Conservation (phyloP, 2,329 filamentous ascomycete species). For the Penicillium occitanis region DNA sequence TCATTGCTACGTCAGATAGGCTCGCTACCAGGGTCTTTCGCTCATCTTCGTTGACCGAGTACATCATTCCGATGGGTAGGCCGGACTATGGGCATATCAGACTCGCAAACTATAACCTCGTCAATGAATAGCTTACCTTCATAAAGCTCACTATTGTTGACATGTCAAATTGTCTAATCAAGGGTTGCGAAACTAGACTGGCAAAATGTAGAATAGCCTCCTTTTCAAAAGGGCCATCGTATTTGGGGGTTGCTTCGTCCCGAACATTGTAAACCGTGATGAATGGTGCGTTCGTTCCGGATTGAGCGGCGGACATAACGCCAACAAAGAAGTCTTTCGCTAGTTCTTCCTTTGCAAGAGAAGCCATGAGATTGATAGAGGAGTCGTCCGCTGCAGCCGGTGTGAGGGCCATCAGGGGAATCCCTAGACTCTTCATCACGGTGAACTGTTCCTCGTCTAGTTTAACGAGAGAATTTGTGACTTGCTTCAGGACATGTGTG, state of each 20-base stretch:
- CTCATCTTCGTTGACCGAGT: constrained; percentile 8
- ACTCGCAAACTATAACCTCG: background rate
- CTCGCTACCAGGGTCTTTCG: constrained; percentile 1
- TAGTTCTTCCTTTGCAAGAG: constrained; percentile 13
- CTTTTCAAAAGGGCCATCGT: constrained; percentile 11
- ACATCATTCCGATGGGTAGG: constrained; percentile 17
- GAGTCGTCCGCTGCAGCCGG: background rate
- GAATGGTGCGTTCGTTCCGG: background rate
- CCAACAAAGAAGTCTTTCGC: constrained; percentile 15
- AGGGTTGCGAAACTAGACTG: constrained; percentile 4
- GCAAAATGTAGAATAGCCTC: constrained; percentile 10
- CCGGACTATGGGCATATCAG: constrained; percentile 10
- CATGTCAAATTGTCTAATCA: constrained; percentile 12
- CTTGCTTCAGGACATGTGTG: constrained; percentile 14
- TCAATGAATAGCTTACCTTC: background rate
- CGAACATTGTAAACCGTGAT: constrained; percentile 11
- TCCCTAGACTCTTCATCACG: constrained; percentile 10
- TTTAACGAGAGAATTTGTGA: constrained; percentile 1
- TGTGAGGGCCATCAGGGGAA: constrained; percentile 12
- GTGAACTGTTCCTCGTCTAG: constrained; percentile 14
- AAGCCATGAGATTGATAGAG: background rate
- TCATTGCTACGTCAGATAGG: constrained; percentile 5
- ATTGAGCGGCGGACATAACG: background rate
- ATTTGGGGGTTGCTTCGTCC: constrained; percentile 14
- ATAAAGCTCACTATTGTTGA: constrained; percentile 15